Evolutionary conservation across 2,329 filamentous ascomycete species (phyloP).

Genomic region (Paecilomyces dactylethromorphus): DNA sequence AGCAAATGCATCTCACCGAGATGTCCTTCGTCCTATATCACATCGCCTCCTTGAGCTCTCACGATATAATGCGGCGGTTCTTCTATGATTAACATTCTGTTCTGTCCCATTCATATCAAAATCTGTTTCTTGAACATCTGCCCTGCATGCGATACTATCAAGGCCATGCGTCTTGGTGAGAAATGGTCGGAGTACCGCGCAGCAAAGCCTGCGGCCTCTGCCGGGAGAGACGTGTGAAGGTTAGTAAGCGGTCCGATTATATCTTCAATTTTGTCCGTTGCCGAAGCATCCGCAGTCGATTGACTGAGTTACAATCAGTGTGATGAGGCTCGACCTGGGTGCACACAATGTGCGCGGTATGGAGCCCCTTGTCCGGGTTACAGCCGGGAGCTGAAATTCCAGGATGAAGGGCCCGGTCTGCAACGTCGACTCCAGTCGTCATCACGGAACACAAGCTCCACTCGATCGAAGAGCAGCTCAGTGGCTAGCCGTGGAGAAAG

Average conservation of each 20-base stretch:
- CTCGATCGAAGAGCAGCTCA: background rate
- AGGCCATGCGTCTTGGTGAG: background rate
- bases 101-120: background rate
- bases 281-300: background rate
- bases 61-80: background rate
- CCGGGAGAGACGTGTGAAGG: constrained; percentile 33
- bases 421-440: constrained; percentile 20
- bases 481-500: constrained; percentile 3
- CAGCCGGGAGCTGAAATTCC: constrained; percentile 26
- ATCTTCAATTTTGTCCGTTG: constrained; percentile 1
- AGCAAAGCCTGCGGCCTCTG: constrained; percentile 37
- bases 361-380: constrained; percentile 32
- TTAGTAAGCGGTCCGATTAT: constrained; percentile 7
- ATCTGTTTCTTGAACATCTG: background rate
- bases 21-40: background rate
- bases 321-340: constrained; percentile 38
- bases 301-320: constrained; percentile 25
- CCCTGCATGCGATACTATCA: background rate
- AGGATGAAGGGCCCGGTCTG: constrained; percentile 30
- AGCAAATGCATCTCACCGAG: background rate
- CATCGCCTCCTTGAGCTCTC: background rate
- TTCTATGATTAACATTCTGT: background rate
- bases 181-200: constrained; percentile 36
- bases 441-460: constrained; percentile 2
- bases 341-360: constrained; percentile 30